Conservation (phyloP, 2,329 filamentous ascomycete genomes). For the Sclerotinia glacialis region DNA sequence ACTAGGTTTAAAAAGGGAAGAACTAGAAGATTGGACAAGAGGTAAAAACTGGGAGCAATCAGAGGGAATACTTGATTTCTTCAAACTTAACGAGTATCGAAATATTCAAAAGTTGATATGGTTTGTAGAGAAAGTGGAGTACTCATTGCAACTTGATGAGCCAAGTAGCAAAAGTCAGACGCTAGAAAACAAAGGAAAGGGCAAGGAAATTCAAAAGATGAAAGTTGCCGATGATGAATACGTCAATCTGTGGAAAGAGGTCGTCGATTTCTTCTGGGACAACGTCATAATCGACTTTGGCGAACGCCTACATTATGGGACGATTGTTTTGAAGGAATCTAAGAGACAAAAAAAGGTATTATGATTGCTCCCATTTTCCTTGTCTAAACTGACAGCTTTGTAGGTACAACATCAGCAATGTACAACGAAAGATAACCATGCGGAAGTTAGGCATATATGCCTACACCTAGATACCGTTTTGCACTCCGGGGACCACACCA, state of each 20-base stretch:
- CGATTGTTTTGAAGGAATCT: neutral
- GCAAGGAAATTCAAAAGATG: neutral
- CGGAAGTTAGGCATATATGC: neutral
- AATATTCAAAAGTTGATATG: neutral
- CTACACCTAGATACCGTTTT: neutral
- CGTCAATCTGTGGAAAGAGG: slow-evolving; percentile 6
- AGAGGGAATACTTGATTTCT: slow-evolving; percentile 4
- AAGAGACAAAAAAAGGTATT: neutral
- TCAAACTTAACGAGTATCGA: slow-evolving; percentile 1
- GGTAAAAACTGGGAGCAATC: neutral
- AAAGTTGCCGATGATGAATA: neutral
- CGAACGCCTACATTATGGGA: neutral
- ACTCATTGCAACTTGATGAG: neutral
- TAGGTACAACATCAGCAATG: neutral
- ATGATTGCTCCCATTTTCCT: neutral
- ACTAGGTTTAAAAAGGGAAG: neutral
- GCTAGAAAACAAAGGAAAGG: neutral
- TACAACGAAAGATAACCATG: neutral
- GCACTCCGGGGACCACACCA: neutral
- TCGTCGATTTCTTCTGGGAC: slow-evolving; percentile 5
- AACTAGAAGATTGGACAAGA: neutral
- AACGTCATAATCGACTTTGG: slow-evolving; percentile 1
- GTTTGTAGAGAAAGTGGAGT: neutral
- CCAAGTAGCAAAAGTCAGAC: no score
- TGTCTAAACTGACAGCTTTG: neutral